A percentile compares a stretch with the other conserved stretches of the same genome.
Evolutionary conservation across 2,329 filamentous ascomycete genomes (phyloP).

Genomic region (Phoma sp.): DNA sequence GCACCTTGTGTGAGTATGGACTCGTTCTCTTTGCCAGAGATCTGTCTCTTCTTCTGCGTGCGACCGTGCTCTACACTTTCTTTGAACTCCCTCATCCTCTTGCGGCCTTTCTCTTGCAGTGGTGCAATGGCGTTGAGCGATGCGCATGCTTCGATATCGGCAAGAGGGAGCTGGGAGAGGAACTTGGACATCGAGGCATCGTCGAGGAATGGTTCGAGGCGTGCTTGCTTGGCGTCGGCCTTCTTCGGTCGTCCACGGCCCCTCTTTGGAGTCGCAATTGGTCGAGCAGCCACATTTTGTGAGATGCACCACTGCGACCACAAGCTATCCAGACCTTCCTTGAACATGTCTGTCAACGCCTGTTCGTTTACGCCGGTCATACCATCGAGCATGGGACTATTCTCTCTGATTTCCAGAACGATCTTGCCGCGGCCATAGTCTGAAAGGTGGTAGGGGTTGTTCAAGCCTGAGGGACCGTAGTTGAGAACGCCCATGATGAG

Average conservation of each 20-base stretch:
- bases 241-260: slow-evolving; percentile 44
- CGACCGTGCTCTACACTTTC: slow-evolving; percentile 57
- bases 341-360: slow-evolving; percentile 59
- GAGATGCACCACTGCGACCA: slow-evolving; percentile 53
- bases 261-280: slow-evolving; percentile 44
- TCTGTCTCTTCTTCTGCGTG: slow-evolving; percentile 39
- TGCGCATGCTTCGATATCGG: slow-evolving; percentile 59
- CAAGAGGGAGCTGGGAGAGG: slow-evolving; percentile 63
- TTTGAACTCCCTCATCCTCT: slow-evolving; percentile 72
- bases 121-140: slow-evolving; percentile 62
- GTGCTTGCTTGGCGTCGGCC: slow-evolving; percentile 46
- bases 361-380: slow-evolving; percentile 52
- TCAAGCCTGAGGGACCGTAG: slow-evolving; percentile 33
- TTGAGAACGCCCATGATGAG: slow-evolving; percentile 52
- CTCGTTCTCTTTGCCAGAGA: slow-evolving; percentile 42
- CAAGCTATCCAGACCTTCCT: slow-evolving; percentile 52
- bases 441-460: slow-evolving; percentile 49
- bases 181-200: slow-evolving; percentile 54
- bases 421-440: slow-evolving; percentile 53
- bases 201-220: slow-evolving; percentile 56
- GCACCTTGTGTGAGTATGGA: slow-evolving; percentile 13
- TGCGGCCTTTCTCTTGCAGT: slow-evolving; percentile 69
- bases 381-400: slow-evolving; percentile 31
- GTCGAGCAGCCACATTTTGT: slow-evolving; percentile 32
- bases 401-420: slow-evolving; percentile 49